Evolutionary conservation across 78 protist species (phyloP), one percentile per base, ranked within the genome.

Genomic region (Chrysochromulina tobinii): DNA sequence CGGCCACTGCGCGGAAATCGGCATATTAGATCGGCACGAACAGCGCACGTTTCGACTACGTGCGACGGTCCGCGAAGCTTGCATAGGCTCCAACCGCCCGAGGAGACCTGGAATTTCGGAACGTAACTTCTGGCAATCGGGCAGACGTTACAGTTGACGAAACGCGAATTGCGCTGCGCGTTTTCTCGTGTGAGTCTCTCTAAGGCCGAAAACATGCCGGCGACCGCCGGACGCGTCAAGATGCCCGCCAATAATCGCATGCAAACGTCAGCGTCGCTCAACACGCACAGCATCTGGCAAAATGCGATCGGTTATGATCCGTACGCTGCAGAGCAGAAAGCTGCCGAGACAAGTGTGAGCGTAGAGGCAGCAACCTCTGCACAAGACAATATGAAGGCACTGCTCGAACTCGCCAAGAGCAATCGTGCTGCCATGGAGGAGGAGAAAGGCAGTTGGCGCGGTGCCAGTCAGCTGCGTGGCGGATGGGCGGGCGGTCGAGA

Each of bases 221-320:
- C 84, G 11, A 75, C 84, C 8, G 81, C 81, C 21, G 84, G 84
- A 17, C 84, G 84, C 0, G 84, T 75, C 23, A 55, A 57, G 12
- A 75, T 75, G 84, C 84, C 84, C 27, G 20, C 2, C 7, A 38
- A 75, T 57, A 75, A 75, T 25, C 53, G 54, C 18, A 50, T 75
- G 57, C 25, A 48, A 57, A 75, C 84, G n/a, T 27, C 53, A 5
- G 57, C 84, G 27, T 27, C 84, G 8, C 84, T 75, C 84, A 75
- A 50, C 5, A 50, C 84, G 57, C 54, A 17, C 84, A 57, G 53
- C 84, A 50, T 75, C n/a, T 75, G 84, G 84, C 84, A 75, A 69
- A 69, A 69, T n/a, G 79, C 79, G 23, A 69, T 69, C 50, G 79
- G 79, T 27, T n/a, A 69, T 14, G 79, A 69, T 27, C 79, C 79